A percentile compares a stretch with the other conserved stretches of the same genome.
Conservation (phyloP, 345 rosid genomes). For the Noccaea bulbosa region DNA sequence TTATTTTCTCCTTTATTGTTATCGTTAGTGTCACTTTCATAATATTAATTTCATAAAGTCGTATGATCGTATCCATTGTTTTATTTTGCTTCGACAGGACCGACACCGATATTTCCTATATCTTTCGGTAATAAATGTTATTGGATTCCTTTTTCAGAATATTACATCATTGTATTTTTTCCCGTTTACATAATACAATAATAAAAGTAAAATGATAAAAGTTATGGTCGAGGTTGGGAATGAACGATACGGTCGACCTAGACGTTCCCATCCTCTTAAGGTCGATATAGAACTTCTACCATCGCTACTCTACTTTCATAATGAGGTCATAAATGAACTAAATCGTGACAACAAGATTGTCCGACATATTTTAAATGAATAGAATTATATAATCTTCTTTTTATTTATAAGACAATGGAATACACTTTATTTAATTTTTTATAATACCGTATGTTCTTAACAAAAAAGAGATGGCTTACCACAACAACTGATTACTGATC, state of each 20-base stretch:
- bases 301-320: background rate
- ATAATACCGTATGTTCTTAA: too few relatives aligned
- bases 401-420: background rate
- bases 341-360: background rate
- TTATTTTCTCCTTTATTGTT: slow-evolving; percentile 9
- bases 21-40: slow-evolving; percentile 37
- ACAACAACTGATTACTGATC: too few relatives aligned
- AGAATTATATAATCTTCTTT: background rate
- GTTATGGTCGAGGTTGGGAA: slow-evolving; percentile 3
- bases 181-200: background rate
- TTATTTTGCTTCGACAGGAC: slow-evolving; percentile 37
- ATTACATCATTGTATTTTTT: slow-evolving; percentile 23
- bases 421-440: too few relatives aligned
- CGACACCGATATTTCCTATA: slow-evolving; percentile 41
- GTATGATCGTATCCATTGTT: slow-evolving; percentile 38
- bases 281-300: slow-evolving; percentile 4
- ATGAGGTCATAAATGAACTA: background rate
- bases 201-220: slow-evolving; percentile 20
- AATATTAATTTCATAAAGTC: slow-evolving; percentile 38
- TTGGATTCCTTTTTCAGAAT: slow-evolving; percentile 39
- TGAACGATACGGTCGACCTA: slow-evolving; percentile 7
- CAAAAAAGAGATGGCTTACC: too few relatives aligned
- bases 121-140: slow-evolving; percentile 37
- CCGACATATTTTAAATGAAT: background rate
- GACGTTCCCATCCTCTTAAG: slow-evolving; percentile 10